Base-by-base conservation (phyloP, 1,284 basidiomycete species). In the Pseudozyma tsukubaensis region DNA sequence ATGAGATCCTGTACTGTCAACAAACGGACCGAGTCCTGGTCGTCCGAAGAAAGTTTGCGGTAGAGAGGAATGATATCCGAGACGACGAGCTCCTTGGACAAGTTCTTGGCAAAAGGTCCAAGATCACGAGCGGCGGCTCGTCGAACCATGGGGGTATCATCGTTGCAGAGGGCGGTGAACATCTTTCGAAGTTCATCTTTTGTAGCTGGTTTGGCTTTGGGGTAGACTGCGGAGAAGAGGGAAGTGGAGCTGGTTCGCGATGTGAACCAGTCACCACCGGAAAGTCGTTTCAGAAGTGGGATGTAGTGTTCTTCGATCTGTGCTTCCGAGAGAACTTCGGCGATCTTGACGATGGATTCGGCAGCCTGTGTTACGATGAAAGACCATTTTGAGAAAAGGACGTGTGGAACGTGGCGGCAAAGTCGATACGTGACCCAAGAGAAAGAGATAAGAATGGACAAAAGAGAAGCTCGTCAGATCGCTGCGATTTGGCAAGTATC, bases 131-230 rank as follows among this genome's bases (percentile, higher is more conserved):
- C 95, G 50, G 94, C 95, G 29, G 97, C 95, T 72, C 97, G 89
- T 83, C 96, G 89, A 72, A 99, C 97, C 97, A 99, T 99, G 37
- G 97, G 97, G 14, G 97, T 99, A 85, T 99, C 97, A 84, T 99
- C 97, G 36, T 91, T 89, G 47, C 92, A 92, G 40, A 99, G 89
- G 18, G 89, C 88, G 14, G 90, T 88, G 81, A 93, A 99, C 66
- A 92, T 90, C 85, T 92, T 92, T 75, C 95, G 90, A 81, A 99
- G 87, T 59, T 98, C 96, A 63, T 94, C 93, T 85, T 97, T 94
- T 58, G 91, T 88, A 45, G 88, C 82, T 32, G 71, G 63, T 44
- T 75, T 72, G 21, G 78, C 67, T 44, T 85, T 83, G 36, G 90
- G 87, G 85, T 99, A 99, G 24, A 94, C 92, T n/a, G 94, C 91